Conservation (phyloP, 345 rosid genomes). For the Arabidopsis arenosa region DNA sequence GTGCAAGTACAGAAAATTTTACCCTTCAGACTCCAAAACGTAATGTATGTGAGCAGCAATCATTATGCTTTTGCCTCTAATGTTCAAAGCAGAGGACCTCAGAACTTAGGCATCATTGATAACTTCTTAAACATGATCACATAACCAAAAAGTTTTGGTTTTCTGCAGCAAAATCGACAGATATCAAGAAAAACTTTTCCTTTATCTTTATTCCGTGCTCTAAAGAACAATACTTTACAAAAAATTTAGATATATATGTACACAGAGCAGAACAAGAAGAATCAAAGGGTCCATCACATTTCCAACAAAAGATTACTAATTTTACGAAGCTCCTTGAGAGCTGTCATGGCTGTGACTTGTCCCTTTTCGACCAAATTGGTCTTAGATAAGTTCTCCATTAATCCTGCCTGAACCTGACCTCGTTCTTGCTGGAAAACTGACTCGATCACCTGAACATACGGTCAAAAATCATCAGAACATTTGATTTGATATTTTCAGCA, state of each 20-base stretch:
- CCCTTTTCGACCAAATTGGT: slow-evolving; percentile 83
- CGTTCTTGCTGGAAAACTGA: slow-evolving; percentile 91
- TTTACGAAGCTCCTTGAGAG: slow-evolving; percentile 90
- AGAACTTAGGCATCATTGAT: background rate
- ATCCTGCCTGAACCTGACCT: slow-evolving; percentile 58
- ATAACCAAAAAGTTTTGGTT: slow-evolving; percentile 5
- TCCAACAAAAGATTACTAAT: slow-evolving; percentile 93
- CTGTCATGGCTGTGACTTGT: slow-evolving; percentile 84
- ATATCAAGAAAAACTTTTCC: slow-evolving; percentile 5
- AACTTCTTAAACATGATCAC: background rate
- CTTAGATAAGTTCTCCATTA: slow-evolving; percentile 71
- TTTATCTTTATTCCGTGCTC: slow-evolving; percentile 29
- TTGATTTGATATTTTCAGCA: background rate
- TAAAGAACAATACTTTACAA: slow-evolving; percentile 60
- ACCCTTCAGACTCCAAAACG: slow-evolving; percentile 16
- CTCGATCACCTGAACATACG: slow-evolving; percentile 70
- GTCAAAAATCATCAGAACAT: background rate
- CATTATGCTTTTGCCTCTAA: slow-evolving; percentile 5
- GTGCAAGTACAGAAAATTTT: slow-evolving; percentile 9
- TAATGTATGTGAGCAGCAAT: slow-evolving; percentile 14
- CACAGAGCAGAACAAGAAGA: slow-evolving; percentile 23
- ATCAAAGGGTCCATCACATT: slow-evolving; percentile 59
- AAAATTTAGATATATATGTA: slow-evolving; percentile 47
- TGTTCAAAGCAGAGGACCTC: slow-evolving; percentile 8
- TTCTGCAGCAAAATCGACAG: slow-evolving; percentile 10